Evolutionary conservation across 345 rosid genomes (phyloP).

Genomic region (Kernera saxatilis): DNA sequence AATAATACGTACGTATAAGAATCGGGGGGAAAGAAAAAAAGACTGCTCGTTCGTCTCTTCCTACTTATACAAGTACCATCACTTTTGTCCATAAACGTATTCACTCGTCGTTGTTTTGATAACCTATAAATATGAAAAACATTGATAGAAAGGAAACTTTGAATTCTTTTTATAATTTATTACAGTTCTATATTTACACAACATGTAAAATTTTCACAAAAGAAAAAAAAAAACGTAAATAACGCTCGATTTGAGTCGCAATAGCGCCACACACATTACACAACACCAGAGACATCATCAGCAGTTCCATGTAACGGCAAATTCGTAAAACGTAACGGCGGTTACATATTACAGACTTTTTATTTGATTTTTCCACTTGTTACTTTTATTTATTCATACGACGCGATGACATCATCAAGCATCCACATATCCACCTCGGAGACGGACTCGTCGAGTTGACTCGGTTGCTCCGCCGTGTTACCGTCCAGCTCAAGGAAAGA

Average conservation of each 20-base stretch:
- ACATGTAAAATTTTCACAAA: not conserved
- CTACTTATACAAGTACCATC: too few relatives aligned
- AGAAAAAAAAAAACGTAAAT: too few relatives aligned
- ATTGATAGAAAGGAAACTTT: too few relatives aligned
- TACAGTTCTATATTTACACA: not conserved
- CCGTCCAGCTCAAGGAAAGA: conserved; percentile 55
- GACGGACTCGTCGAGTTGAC: conserved; percentile 23
- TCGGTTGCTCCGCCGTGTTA: conserved; percentile 23
- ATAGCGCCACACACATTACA: not conserved
- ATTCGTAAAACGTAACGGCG: not conserved
- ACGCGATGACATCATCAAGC: conserved; percentile 53
- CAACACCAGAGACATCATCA: not conserved
- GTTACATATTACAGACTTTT: not conserved
- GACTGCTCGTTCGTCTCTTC: too few relatives aligned
- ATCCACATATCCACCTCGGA: conserved; percentile 53
- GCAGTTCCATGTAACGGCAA: not conserved
- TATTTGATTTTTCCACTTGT: not conserved
- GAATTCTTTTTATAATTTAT: too few relatives aligned
- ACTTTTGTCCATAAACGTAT: too few relatives aligned
- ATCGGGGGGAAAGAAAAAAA: not conserved
- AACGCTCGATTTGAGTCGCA: too few relatives aligned
- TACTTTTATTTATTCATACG: not conserved
- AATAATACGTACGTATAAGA: not conserved
- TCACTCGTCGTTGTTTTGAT: too few relatives aligned
- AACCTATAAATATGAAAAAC: too few relatives aligned